A percentile compares a stretch with the other conserved stretches of the same genome.
These are phyloP conservation scores for Saccharata proteae DNA, from an alignment of 2,329 filamentous ascomycete genomes.

Conservation along the genomic window DNA sequence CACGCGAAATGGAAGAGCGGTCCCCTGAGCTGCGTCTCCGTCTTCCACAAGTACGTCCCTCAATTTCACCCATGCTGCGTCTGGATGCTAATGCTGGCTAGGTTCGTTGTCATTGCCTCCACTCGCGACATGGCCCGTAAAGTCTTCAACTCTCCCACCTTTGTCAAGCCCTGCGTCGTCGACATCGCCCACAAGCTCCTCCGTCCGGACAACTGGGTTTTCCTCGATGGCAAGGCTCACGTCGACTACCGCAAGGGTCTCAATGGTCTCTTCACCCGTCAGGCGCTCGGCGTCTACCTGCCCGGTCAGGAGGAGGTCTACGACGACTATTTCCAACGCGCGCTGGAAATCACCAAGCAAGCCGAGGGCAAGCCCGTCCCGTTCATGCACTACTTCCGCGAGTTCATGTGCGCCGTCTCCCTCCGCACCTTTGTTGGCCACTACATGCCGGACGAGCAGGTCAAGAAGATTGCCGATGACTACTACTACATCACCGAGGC, in stretches of 20 bases:
- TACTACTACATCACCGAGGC: conserved; percentile 95
- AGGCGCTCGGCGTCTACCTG: conserved; percentile 76
- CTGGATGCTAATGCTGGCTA: conserved; percentile 23
- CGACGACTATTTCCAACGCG: conserved; percentile 70
- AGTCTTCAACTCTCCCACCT: conserved; percentile 86
- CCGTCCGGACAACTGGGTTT: conserved; percentile 88
- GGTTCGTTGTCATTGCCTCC: conserved; percentile 94
- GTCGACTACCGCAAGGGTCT: conserved; percentile 96
- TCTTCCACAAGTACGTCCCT: conserved; percentile 81
- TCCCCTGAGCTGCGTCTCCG: conserved; percentile 87
- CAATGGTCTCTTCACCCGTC: conserved; percentile 86
- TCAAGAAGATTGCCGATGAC: conserved; percentile 91
- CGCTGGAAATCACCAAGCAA: conserved; percentile 58
- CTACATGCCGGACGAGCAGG: conserved; percentile 80
- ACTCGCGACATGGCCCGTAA: conserved; percentile 92
- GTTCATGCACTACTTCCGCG: conserved; percentile 87
- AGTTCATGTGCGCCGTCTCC: conserved; percentile 88
- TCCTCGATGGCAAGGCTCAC: conserved; percentile 87
- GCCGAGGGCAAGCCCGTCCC: conserved; percentile 63
- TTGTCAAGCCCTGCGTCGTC: conserved; percentile 92
- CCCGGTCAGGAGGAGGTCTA: conserved; percentile 90
- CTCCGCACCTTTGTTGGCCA: conserved; percentile 95
- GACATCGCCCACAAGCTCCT: conserved; percentile 90
- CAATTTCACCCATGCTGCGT: background rate
- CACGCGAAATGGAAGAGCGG: conserved; percentile 86